Percentiles rank a stretch among this genome's conserved stretches.
These are phyloP conservation scores for Neltuma alba DNA, from an alignment of 306 rosid genomes.

Conservation along the genomic window DNA sequence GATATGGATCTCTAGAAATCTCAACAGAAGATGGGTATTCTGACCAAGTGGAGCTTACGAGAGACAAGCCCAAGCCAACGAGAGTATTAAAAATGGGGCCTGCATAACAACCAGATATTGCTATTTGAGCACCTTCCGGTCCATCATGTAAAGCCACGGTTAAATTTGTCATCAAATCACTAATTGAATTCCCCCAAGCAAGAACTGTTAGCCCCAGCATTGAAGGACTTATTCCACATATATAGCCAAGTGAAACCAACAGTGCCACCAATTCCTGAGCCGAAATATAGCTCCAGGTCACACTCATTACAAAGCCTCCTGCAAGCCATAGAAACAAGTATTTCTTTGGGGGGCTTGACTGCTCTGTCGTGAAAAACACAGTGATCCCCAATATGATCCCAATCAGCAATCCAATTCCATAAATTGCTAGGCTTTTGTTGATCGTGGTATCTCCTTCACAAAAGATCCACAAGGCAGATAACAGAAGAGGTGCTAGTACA, in stretches of 20 bases:
- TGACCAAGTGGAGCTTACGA: slow-evolving; percentile 43
- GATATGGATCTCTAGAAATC: slow-evolving; percentile 54
- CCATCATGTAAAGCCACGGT: slow-evolving; percentile 58
- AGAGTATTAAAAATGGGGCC: slow-evolving; percentile 58
- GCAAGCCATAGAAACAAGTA: slow-evolving; percentile 52
- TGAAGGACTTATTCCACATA: slow-evolving; percentile 80
- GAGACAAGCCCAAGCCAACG: slow-evolving; percentile 56
- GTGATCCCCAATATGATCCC: slow-evolving; percentile 42
- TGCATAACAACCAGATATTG: slow-evolving; percentile 65
- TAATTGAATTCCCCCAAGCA: slow-evolving; percentile 94
- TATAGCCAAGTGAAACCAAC: slow-evolving; percentile 59
- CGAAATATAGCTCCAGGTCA: slow-evolving; percentile 59
- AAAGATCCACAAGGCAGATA: slow-evolving; percentile 38
- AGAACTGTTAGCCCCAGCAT: slow-evolving; percentile 79
- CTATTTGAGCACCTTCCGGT: slow-evolving; percentile 53
- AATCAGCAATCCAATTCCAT: slow-evolving; percentile 45
- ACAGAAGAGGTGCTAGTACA: slow-evolving; percentile 46
- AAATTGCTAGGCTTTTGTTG: slow-evolving; percentile 32
- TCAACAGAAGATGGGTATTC: slow-evolving; percentile 44
- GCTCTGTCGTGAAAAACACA: slow-evolving; percentile 41
- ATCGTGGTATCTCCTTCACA: slow-evolving; percentile 5
- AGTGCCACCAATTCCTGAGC: slow-evolving; percentile 58
- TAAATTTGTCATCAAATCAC: slow-evolving; percentile 53
- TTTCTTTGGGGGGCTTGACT: slow-evolving; percentile 47
- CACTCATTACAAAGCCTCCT: slow-evolving; percentile 63